These are phyloP conservation scores for Fusarium lyarnte DNA, from an alignment of 2,329 filamentous ascomycete genomes.

Conservation along the genomic window DNA sequence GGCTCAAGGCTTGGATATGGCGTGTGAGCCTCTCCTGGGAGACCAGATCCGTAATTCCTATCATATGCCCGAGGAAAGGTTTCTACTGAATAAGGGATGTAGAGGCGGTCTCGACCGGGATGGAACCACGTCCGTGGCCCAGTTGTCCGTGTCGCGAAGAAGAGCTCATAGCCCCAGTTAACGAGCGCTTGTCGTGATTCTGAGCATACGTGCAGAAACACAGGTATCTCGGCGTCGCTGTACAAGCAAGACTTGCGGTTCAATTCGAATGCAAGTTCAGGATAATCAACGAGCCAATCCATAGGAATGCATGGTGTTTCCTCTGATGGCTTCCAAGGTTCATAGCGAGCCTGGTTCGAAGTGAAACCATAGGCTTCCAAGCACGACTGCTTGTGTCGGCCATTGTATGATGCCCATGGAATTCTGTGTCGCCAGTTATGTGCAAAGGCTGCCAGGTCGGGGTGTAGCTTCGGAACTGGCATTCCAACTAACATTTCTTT, in stretches of 20 bases:
- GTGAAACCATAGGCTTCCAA: neutral
- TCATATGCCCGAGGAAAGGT: neutral
- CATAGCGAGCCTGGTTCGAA: neutral
- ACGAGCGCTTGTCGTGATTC: neutral
- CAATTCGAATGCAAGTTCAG: neutral
- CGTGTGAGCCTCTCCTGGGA: neutral
- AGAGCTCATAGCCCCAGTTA: neutral
- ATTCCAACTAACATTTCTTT: neutral
- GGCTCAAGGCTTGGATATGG: neutral
- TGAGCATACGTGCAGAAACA: neutral
- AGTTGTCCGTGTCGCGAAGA: neutral
- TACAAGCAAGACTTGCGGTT: neutral
- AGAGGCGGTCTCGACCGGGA: neutral
- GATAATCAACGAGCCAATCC: neutral
- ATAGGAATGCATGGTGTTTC: neutral
- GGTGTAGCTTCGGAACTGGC: neutral
- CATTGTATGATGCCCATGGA: neutral
- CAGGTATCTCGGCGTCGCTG: neutral
- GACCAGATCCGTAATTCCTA: neutral
- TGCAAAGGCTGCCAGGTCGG: neutral
- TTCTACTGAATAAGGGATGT: neutral
- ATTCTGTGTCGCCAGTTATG: neutral
- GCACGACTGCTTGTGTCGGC: neutral
- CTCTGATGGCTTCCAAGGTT: neutral
- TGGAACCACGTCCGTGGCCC: neutral